Evolutionary conservation across 345 rosid species (phyloP), one percentile per base, ranked within the genome.

Genomic region (Boechera divaricarpa): DNA sequence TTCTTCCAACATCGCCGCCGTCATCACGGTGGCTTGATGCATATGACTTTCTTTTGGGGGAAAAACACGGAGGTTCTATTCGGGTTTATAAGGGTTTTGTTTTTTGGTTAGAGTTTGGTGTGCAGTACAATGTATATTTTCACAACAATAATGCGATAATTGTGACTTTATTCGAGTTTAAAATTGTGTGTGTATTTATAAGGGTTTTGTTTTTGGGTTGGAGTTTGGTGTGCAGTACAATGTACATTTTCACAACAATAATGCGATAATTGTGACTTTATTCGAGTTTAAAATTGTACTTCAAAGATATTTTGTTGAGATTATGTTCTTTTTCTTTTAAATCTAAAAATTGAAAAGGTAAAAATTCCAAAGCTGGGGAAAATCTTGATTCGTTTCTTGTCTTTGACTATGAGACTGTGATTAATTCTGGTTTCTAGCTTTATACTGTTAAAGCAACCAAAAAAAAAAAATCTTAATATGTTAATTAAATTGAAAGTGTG

Each of bases 161-260:
- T 48, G 7, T 57, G 72, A 38, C 2, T 65, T 57, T 55, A 4
- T 42, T 66, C 18, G 16, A 24, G 36, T 59, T 38, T 36, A 26
- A 29, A 51, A 51, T 55, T 41, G 55, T 39, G 41, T n/a, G n/a
- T 41, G 54, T 53, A 16, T 16, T 45, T 76, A 77, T 70, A 52
- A 42, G 62, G 58, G 32, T 61, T 62, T 77, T 13, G 69, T 59
- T 58, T 39, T 68, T 68, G 55, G 74, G 74, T 76, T 56, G 10
- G 79, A 60, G 69, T 51, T 76, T 60, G 74, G 79, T 76, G 63
- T 68, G 74, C 41, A 68, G 74, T 76, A 68, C 79, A 76, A 75
- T 75, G 79, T 49, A 75, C 74, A 75, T 60, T 76, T 13, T 67
- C 8, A 31, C 55, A 67, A 67, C 68, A 29, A 68, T 15, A 68